Percentiles rank a stretch among this genome's conserved stretches.
Evolutionary conservation across 2,329 filamentous ascomycete genomes (phyloP).

Genomic region (Aureobasidium vineae): DNA sequence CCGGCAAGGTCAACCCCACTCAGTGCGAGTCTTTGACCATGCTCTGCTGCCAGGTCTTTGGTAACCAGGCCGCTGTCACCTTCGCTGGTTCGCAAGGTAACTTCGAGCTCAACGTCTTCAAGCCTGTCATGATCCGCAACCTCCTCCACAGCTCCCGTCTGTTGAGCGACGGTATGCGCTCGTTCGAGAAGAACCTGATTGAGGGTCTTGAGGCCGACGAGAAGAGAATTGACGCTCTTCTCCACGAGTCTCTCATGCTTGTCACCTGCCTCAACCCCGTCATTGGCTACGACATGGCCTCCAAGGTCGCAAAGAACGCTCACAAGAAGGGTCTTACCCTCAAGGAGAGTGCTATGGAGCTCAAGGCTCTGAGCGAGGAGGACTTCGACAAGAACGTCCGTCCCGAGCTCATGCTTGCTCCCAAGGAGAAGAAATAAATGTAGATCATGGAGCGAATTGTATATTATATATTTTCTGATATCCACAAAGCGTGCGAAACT

Average conservation of each 20-base stretch:
- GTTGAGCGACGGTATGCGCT: conserved; percentile 86
- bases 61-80: conserved; percentile 90
- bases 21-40: conserved; percentile 98
- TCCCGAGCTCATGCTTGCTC: conserved; percentile 93
- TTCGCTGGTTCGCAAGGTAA: conserved; percentile 97
- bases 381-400: conserved; percentile 89
- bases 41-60: conserved; percentile 97
- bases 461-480: conserved; percentile 16
- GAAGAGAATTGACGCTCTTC: conserved; percentile 80
- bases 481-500: background rate
- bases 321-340: conserved; percentile 97
- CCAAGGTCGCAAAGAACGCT: conserved; percentile 96
- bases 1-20: conserved; percentile 98
- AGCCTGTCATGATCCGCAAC: conserved; percentile 94
- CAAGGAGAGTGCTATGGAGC: conserved; percentile 90
- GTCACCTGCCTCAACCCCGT: conserved; percentile 97
- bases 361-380: conserved; percentile 80
- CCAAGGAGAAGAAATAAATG: conserved; percentile 63
- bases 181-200: conserved; percentile 92
- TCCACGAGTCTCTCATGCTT: conserved; percentile 97
- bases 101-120: conserved; percentile 99
- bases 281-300: conserved; percentile 96
- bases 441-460: conserved; percentile 19
- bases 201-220: conserved; percentile 88
- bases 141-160: conserved; percentile 88